These are phyloP conservation scores for Arachnopeziza araneosa DNA, from an alignment of 2,329 filamentous ascomycete genomes.

Conservation along the genomic window DNA sequence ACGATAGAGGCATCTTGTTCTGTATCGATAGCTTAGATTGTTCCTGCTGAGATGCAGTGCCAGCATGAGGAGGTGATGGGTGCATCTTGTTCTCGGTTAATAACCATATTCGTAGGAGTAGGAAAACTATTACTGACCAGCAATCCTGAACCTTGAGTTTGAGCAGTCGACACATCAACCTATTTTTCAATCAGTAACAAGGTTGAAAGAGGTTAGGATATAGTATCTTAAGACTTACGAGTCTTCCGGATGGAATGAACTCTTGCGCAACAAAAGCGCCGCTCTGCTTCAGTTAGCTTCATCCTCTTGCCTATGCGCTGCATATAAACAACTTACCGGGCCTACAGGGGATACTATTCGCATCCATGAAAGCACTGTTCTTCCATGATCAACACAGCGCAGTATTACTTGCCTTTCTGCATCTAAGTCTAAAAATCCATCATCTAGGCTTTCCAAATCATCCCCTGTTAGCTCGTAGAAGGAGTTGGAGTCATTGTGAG, in stretches of 20 bases:
- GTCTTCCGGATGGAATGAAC: too few species aligned
- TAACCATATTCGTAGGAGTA: too few species aligned
- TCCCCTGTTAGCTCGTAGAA: neutral
- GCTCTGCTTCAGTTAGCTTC: neutral
- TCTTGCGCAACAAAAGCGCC: too few species aligned
- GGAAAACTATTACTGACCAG: too few species aligned
- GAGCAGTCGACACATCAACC: too few species aligned
- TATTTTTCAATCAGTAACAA: neutral
- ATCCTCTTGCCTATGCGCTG: neutral
- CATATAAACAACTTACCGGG: neutral
- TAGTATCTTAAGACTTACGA: too few species aligned
- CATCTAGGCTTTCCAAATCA: neutral
- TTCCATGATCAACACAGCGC: neutral
- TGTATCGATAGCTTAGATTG: too few species aligned
- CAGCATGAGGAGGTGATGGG: too few species aligned
- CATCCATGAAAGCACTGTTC: neutral
- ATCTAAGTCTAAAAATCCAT: neutral
- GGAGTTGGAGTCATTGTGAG: neutral
- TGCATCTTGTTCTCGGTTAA: too few species aligned
- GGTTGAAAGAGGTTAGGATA: neutral
- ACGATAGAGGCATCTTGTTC: too few species aligned
- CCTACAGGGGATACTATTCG: neutral
- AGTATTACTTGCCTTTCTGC: neutral
- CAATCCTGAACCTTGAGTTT: too few species aligned
- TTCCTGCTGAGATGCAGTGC: too few species aligned